A percentile compares a stretch with the other conserved stretches of the same genome.
Evolutionary conservation across 257 asterid genomes (phyloP).

Genomic region (Thymus mandschuricus): DNA sequence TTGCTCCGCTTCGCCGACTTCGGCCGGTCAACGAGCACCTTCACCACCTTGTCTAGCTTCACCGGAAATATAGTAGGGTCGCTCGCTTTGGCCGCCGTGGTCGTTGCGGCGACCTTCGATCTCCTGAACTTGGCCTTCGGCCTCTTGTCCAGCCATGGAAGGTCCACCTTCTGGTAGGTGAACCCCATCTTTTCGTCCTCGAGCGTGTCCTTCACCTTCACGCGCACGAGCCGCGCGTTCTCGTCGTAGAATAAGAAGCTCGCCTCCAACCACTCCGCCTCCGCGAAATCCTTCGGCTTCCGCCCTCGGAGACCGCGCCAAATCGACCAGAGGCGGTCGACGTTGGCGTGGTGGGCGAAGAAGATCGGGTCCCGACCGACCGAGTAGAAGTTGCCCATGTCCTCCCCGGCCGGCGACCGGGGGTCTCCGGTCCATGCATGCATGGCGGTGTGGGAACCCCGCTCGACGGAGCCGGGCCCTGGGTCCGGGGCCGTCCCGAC

Average conservation of each 20-base stretch:
- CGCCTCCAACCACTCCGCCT: constrained; percentile 39
- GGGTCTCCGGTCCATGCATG: constrained; percentile 45
- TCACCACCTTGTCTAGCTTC: constrained; percentile 40
- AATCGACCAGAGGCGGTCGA: constrained; percentile 45
- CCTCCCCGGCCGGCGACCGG: constrained; percentile 24
- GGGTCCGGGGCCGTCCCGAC: constrained; percentile 32
- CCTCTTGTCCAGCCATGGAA: constrained; percentile 42
- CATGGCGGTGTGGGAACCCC: constrained; percentile 38
- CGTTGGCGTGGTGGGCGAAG: constrained; percentile 47
- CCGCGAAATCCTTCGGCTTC: constrained; percentile 26
- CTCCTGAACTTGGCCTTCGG: constrained; percentile 34
- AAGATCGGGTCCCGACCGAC: constrained; percentile 42
- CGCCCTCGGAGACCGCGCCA: constrained; percentile 32
- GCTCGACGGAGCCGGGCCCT: constrained; percentile 45
- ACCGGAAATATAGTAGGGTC: constrained; percentile 33
- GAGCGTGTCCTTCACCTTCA: constrained; percentile 36
- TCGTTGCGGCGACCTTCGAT: constrained; percentile 10
- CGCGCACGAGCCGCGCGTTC: constrained; percentile 43
- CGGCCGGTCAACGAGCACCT: constrained; percentile 47
- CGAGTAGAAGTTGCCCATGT: constrained; percentile 56
- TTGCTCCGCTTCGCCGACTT: constrained; percentile 32
- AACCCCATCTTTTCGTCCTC: constrained; percentile 41
- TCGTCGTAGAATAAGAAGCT: constrained; percentile 49
- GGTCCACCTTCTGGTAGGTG: constrained; percentile 35
- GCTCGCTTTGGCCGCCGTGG: constrained; percentile 21